These are phyloP conservation scores for Adenanthera pavonina DNA, from an alignment of 306 rosid species.

Conservation along the genomic window DNA sequence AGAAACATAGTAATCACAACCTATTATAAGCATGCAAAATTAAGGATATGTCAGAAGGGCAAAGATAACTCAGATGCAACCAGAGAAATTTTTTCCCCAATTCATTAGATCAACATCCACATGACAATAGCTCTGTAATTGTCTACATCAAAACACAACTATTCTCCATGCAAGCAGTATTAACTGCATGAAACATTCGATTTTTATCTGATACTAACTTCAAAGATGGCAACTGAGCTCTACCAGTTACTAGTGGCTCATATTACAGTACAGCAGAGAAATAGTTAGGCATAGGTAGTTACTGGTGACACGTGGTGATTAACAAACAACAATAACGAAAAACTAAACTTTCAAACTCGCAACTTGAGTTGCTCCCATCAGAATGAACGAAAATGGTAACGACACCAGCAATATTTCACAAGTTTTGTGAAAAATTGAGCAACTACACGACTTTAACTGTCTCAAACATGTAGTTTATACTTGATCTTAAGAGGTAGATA, in stretches of 20 bases:
- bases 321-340: no score
- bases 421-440: not conserved
- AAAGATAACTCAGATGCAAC: not conserved
- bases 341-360: not conserved
- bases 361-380: not conserved
- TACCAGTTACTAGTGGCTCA: not conserved
- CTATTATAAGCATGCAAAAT: not conserved
- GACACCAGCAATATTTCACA: not conserved
- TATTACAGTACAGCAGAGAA: not conserved
- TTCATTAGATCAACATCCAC: not conserved
- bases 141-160: not conserved
- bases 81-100: not conserved
- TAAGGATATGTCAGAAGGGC: not conserved
- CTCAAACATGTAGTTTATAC: not conserved
- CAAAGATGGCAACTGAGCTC: not conserved
- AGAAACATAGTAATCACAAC: not conserved
- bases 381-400: not conserved
- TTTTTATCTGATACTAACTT: not conserved
- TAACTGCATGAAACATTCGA: not conserved
- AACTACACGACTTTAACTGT: not conserved
- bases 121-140: not conserved
- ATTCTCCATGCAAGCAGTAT: not conserved
- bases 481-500: not conserved
- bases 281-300: not conserved
- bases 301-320: not conserved